phyloP scores from a whole-genome alignment of 2,329 filamentous ascomycete species.

The Arthrobotrys megalospora region DNA sequence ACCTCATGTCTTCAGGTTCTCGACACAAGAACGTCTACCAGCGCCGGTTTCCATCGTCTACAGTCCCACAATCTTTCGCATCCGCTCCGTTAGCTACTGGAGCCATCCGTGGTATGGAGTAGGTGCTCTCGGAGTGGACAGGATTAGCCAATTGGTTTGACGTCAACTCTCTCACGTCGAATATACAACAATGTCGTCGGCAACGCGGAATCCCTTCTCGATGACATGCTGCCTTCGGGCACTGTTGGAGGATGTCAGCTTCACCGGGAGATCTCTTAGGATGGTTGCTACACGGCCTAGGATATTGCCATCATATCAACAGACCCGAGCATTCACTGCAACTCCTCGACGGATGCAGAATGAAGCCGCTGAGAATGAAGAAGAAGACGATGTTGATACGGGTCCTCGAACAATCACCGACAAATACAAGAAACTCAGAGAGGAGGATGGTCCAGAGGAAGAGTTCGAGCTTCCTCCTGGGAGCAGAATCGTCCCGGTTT shows the following conservation, averaged over 20 bases:
- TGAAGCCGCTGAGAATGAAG: background rate
- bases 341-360: constrained; percentile 38
- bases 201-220: constrained; percentile 56
- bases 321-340: constrained; percentile 38
- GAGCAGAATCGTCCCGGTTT: constrained; percentile 77
- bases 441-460: constrained; percentile 4
- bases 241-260: constrained; percentile 53
- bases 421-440: constrained; percentile 37
- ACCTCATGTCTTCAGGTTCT: constrained; percentile 34
- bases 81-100: constrained; percentile 15
- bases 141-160: constrained; percentile 47
- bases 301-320: constrained; percentile 33
- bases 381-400: constrained; percentile 15
- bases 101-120: constrained; percentile 37
- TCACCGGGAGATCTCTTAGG: constrained; percentile 32
- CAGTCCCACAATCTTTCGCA: constrained; percentile 17
- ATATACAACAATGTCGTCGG: constrained; percentile 41
- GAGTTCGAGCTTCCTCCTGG: constrained; percentile 39
- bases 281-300: constrained; percentile 33
- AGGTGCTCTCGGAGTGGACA: constrained; percentile 34
- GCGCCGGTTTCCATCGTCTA: constrained; percentile 9
- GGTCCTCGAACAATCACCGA: constrained; percentile 27
- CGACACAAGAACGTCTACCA: constrained; percentile 29
- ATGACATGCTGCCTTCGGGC: constrained; percentile 60
- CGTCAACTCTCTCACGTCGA: constrained; percentile 20